Base-by-base conservation (phyloP, 2,329 filamentous ascomycete genomes). In the Ascocoryne sarcoides region DNA sequence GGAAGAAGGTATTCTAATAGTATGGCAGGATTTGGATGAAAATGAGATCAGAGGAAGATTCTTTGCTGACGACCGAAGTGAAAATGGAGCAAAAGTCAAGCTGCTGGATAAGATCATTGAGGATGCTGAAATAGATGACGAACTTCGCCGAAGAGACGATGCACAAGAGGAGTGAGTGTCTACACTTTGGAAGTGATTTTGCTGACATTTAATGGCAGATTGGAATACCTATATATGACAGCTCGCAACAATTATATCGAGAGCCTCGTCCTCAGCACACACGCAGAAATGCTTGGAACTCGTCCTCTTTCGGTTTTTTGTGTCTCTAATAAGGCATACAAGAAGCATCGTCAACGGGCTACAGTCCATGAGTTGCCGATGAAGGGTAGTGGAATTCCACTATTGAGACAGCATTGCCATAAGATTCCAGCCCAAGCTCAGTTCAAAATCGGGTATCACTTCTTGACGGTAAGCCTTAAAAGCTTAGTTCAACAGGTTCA, bases 241-340 rank as follows among this genome's bases (percentile, higher is more conserved):
- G 37, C 37, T 33, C 37, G 29, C 4, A 39, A 39, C n/a, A 15
- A 39, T 10, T 32, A 39, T 20, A 33, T 39, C 37, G 23, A 39
- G 18, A 39, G 2, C 16, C 32, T 44, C 8, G 32, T 37, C 16
- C 17, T 21, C 10, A 31, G 19, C 18, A 34, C 19, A n/a, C 28
- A 33, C 21, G 32, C 30, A 14, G 33, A 42, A 10, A n/a, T 38
- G 18, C 36, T 42, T 18, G 21, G 31, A 20, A 21, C 23, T 28
- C 34, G 34, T 10, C 31, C 19, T 5, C 21, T 42, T 16, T 37
- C 39, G 17, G 32, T 45, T 4, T 42, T 45, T 14, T 45, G 39
- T 14, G 39, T 45, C 14, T 42, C 39, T 3, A 45, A 42, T 31
- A 45, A 30, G 12, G 16, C 32, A 14, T 45, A 45, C 20, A 30